phyloP scores from a whole-genome alignment of 2,329 filamentous ascomycete species.

The Monosporascus sp. region DNA sequence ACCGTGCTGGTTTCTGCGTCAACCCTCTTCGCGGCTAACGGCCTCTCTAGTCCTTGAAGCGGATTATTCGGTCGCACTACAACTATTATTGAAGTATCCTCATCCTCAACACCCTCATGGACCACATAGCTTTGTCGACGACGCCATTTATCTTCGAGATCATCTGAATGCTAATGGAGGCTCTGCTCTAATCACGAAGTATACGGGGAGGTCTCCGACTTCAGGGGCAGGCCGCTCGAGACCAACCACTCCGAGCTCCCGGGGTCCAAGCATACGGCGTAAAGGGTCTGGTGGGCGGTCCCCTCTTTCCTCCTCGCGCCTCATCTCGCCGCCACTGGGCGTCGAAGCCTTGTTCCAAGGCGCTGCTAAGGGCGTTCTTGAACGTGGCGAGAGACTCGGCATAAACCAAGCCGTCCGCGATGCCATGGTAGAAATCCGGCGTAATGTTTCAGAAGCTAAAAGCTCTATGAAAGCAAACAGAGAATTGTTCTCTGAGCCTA shows the following conservation, averaged over 20 bases:
- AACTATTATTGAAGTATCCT: slow-evolving; percentile 79
- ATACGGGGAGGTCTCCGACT: slow-evolving; percentile 53
- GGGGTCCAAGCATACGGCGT: slow-evolving; percentile 32
- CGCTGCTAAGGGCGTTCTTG: slow-evolving; percentile 69
- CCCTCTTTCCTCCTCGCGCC: slow-evolving; percentile 43
- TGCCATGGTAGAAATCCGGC: slow-evolving; percentile 72
- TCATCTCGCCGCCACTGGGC: slow-evolving; percentile 49
- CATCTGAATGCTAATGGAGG: slow-evolving; percentile 61
- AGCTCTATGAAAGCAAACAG: slow-evolving; percentile 34
- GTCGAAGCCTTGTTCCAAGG: slow-evolving; percentile 71
- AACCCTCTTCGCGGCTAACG: slow-evolving; percentile 15
- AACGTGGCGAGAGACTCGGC: slow-evolving; percentile 68
- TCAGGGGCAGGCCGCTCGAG: slow-evolving; percentile 19
- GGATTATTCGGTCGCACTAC: slow-evolving; percentile 82
- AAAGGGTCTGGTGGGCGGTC: slow-evolving; percentile 38
- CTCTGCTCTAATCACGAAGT: slow-evolving; percentile 62
- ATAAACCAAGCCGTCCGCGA: slow-evolving; percentile 79
- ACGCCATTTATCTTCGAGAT: slow-evolving; percentile 69
- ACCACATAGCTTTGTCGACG: slow-evolving; percentile 76
- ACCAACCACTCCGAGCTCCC: slow-evolving; percentile 31
- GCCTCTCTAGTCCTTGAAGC: slow-evolving; percentile 63
- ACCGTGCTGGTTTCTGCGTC: neutral
- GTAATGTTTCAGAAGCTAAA: slow-evolving; percentile 63
- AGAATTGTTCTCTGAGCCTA: slow-evolving; percentile 30
- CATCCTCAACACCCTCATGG: slow-evolving; percentile 55